These are phyloP conservation scores for Pythium vanterpoolii DNA, from an alignment of 352 stramenopile species.

Conservation along the genomic window DNA sequence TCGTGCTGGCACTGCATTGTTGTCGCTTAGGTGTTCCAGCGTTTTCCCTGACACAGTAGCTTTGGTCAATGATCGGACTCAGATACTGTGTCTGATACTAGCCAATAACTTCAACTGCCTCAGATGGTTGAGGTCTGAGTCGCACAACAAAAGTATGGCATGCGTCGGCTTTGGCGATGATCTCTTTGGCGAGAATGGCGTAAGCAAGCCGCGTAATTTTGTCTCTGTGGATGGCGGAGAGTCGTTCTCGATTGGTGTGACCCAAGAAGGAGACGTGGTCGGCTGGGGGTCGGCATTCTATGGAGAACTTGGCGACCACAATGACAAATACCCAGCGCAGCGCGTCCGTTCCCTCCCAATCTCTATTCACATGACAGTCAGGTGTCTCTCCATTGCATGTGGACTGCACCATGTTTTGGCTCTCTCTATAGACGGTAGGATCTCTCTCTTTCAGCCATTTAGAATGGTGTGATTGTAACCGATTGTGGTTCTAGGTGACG, in stretches of 20 bases:
- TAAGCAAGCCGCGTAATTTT: conserved; percentile 9
- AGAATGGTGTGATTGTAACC: background rate
- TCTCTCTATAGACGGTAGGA: conserved; percentile 26
- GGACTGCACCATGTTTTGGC: conserved; percentile 57
- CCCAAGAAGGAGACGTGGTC: conserved; percentile 29
- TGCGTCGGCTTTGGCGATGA: conserved; percentile 3
- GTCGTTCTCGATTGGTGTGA: conserved; percentile 47
- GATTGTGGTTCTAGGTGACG: conserved; percentile 21
- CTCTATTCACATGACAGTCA: conserved; percentile 23
- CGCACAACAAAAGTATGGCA: background rate
- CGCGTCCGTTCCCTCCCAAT: background rate
- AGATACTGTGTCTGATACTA: background rate
- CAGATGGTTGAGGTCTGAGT: background rate
- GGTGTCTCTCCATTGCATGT: conserved; percentile 44
- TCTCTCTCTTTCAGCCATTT: background rate
- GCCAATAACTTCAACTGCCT: too few species aligned
- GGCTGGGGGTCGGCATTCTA: conserved; percentile 72
- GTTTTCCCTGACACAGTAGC: background rate
- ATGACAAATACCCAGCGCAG: background rate
- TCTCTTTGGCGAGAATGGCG: conserved; percentile 34
- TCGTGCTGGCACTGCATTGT: conserved; percentile 59
- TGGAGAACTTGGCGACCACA: conserved; percentile 36
- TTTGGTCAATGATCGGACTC: background rate
- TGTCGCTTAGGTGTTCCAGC: conserved; percentile 1
- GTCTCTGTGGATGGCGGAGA: conserved; percentile 42